These are phyloP conservation scores for Astraeus odoratus DNA, from an alignment of 768 basidiomycete species.

Conservation along the genomic window DNA sequence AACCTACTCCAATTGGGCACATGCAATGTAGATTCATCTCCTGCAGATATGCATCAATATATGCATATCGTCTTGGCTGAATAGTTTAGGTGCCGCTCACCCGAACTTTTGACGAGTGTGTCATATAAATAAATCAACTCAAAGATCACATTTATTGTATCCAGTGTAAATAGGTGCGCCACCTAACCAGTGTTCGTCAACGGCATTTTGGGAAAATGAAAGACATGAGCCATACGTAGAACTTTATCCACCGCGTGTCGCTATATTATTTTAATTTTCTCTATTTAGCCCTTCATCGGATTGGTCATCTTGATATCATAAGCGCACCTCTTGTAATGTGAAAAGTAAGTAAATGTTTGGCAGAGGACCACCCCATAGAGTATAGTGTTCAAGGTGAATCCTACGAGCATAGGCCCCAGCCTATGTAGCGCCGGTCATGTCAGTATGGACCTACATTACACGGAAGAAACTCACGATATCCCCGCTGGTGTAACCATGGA, in stretches of 20 bases:
- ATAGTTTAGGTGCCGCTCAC: conserved; percentile 6
- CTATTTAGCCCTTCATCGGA: neutral
- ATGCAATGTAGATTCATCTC: conserved; percentile 10
- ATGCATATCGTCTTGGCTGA: neutral
- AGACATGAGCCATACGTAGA: conserved; percentile 24
- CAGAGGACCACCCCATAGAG: conserved; percentile 29
- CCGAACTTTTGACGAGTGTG: conserved; percentile 20
- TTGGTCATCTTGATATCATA: neutral
- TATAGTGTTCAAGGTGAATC: conserved; percentile 28
- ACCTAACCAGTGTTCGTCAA: no score
- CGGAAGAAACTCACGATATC: conserved; percentile 13
- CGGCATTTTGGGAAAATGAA: no score
- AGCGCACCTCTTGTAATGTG: conserved; percentile 20
- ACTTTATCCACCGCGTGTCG: conserved; percentile 16
- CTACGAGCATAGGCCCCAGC: conserved; percentile 30
- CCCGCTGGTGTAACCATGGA: conserved; percentile 16
- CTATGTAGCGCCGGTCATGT: conserved; percentile 10
- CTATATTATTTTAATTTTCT: conserved; percentile 2
- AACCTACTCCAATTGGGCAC: conserved; percentile 18
- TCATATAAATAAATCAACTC: conserved; percentile 21
- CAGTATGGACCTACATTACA: neutral
- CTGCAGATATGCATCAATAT: conserved; percentile 5
- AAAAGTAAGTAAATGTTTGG: conserved; percentile 28
- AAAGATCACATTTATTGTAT: conserved; percentile 19
- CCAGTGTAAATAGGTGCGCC: conserved; percentile 14